phyloP scores from a whole-genome alignment of 441 rosid species.

The Syzygium syzygioides region DNA sequence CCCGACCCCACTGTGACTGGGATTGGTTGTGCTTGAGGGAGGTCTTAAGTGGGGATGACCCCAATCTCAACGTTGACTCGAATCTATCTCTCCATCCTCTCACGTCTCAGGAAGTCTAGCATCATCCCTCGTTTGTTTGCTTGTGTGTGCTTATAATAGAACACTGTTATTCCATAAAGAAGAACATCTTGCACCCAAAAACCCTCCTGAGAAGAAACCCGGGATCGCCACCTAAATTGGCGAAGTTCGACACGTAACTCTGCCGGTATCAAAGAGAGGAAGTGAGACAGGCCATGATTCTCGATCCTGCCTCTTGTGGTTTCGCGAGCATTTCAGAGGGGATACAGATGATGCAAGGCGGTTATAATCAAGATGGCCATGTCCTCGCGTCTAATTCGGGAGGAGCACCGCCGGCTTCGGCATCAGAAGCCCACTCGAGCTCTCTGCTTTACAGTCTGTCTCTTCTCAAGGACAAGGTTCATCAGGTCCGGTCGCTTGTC shows the following conservation, averaged over 20 bases:
- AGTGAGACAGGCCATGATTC: not conserved
- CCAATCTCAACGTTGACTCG: constrained; percentile 47
- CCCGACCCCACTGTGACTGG: not conserved
- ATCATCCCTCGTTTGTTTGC: not conserved
- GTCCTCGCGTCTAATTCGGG: not conserved
- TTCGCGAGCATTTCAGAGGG: not conserved
- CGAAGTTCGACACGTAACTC: not conserved
- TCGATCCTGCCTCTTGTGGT: not conserved
- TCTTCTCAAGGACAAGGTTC: constrained; percentile 49
- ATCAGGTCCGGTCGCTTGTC: constrained; percentile 49
- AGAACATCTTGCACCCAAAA: not conserved
- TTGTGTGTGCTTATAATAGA: too few relatives aligned
- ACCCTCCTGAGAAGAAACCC: not conserved
- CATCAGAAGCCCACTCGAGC: constrained; percentile 18
- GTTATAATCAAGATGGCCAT: not conserved
- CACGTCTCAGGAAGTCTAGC: not conserved
- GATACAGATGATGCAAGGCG: not conserved
- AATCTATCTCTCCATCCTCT: not conserved
- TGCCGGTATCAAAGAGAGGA: not conserved
- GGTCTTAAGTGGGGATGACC: constrained; percentile 49
- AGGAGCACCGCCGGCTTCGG: not conserved
- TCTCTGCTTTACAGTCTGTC: constrained; percentile 59
- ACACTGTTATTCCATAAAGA: not conserved
- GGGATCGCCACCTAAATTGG: not conserved
- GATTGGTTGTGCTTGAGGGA: constrained; percentile 31